Conservation (phyloP, 257 asterid genomes). For the Henckelia pumila region DNA sequence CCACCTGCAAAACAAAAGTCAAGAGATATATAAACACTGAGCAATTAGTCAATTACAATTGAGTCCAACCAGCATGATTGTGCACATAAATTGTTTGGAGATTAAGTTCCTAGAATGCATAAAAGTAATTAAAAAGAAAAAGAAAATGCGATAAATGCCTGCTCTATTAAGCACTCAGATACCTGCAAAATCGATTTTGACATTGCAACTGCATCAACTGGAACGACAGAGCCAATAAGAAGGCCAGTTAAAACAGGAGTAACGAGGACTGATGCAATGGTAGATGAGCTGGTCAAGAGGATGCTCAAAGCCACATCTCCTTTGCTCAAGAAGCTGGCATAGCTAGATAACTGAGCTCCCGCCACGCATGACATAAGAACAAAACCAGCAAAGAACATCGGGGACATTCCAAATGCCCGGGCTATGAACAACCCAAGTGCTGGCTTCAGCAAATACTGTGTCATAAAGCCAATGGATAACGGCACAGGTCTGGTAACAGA, state of each 20-base stretch:
- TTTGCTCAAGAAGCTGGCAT: constrained; percentile 93
- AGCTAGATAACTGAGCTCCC: constrained; percentile 96
- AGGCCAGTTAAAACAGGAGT: constrained; percentile 91
- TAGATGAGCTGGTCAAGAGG: constrained; percentile 84
- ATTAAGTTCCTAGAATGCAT: too few relatives aligned
- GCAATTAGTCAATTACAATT: too few relatives aligned
- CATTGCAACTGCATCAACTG: constrained; percentile 94
- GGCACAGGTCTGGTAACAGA: constrained; percentile 74
- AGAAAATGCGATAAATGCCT: background rate
- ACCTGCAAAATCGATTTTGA: constrained; percentile 97
- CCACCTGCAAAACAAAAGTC: constrained; percentile 77
- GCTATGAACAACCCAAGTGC: constrained; percentile 80
- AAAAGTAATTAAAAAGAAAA: too few relatives aligned
- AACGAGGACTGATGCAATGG: constrained; percentile 79
- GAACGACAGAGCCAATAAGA: constrained; percentile 94
- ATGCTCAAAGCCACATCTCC: constrained; percentile 96
- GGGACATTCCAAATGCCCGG: constrained; percentile 74
- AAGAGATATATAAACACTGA: too few relatives aligned
- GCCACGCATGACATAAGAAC: constrained; percentile 89
- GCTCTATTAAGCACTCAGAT: constrained; percentile 9
- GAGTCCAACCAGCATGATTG: too few relatives aligned
- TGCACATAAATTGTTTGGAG: too few relatives aligned
- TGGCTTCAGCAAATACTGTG: constrained; percentile 87
- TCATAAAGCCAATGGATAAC: constrained; percentile 66
- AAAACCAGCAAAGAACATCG: constrained; percentile 81